These are phyloP conservation scores for Xerocomellus intermedius DNA, from an alignment of 768 basidiomycete genomes.

Conservation along the genomic window DNA sequence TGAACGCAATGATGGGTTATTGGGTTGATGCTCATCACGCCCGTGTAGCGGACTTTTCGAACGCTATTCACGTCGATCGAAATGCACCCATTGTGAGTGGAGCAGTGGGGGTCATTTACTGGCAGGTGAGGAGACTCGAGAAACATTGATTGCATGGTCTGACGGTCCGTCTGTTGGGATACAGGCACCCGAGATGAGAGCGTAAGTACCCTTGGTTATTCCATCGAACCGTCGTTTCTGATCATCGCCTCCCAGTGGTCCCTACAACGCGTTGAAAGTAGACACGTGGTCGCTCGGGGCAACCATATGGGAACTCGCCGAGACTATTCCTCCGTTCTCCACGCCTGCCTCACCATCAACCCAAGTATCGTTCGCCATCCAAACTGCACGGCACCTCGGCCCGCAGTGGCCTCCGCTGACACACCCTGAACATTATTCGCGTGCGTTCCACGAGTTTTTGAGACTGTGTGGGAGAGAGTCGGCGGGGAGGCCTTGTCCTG, in stretches of 20 bases:
- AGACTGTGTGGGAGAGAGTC: constrained; percentile 62
- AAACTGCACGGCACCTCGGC: constrained; percentile 44
- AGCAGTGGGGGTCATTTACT: constrained; percentile 69
- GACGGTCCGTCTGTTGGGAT: not conserved
- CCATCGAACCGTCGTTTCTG: not conserved
- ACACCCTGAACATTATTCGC: constrained; percentile 60
- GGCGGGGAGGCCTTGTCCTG: constrained; percentile 51
- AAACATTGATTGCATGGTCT: not conserved
- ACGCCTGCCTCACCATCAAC: constrained; percentile 32
- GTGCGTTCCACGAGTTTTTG: constrained; percentile 72
- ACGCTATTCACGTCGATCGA: constrained; percentile 59
- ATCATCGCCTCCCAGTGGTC: constrained; percentile 42
- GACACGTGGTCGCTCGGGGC: constrained; percentile 84
- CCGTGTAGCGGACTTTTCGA: constrained; percentile 73
- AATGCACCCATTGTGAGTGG: constrained; percentile 54
- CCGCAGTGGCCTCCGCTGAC: constrained; percentile 65
- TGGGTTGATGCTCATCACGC: constrained; percentile 1
- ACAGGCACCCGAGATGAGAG: constrained; percentile 75
- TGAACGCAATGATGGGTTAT: not conserved
- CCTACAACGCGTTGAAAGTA: constrained; percentile 71
- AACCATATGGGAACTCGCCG: constrained; percentile 80
- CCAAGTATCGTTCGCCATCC: constrained; percentile 31
- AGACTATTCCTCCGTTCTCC: constrained; percentile 72
- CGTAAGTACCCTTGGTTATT: constrained; percentile 40
- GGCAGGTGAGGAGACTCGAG: constrained; percentile 53